Base-by-base conservation (phyloP, 257 asterid genomes). In the Ehretia macrophylla region DNA sequence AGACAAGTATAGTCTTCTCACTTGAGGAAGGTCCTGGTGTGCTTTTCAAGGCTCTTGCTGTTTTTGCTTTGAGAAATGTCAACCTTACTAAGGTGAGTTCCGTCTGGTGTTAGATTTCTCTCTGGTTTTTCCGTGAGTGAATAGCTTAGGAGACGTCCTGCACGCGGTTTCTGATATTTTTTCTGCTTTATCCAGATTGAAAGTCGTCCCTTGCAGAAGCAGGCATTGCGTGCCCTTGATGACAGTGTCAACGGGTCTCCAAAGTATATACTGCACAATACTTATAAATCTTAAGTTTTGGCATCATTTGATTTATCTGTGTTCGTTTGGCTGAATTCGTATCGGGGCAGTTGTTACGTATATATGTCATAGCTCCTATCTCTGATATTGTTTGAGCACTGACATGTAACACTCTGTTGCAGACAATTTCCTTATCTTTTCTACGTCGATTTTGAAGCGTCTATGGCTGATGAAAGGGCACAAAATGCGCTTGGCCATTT, bases 11-110 rank as follows among this genome's bases (percentile, higher is more conserved):
- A 72, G 99, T 93, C 55, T 93, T 93, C 88, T 93, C 99, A 44
- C 95, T 93, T 18, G 99, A 93, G 75, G 97, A 93, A 82, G 97
- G 99, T 68, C 99, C 97, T 39, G 99, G 99, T 66, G 81, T 81
- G 78, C 99, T 93, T 80, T 93, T 93, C 69, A 90, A 93, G 75
- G 99, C 96, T 67, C 96, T 93, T 66, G 96, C 95, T 62, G 99
- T 85, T 58, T 93, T 93, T 77, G 94, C 99, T 17, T 77, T 84
- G 95, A 85, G 99, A 81, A 79, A 71, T 75, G 78, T 89, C 73
- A 93, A 90, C 80, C 97, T 90, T 65, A 90, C 97, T 38, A 93
- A 93, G 90, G 99, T 86, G 61, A 69, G 68, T 60, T 65, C 17
- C 42, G 3, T 52, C 58, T 52, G 51, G 42, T 6, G 32, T 59